Evolutionary conservation across 305 asterid genomes (phyloP).

Genomic region (Solanum aculeatissimum): DNA sequence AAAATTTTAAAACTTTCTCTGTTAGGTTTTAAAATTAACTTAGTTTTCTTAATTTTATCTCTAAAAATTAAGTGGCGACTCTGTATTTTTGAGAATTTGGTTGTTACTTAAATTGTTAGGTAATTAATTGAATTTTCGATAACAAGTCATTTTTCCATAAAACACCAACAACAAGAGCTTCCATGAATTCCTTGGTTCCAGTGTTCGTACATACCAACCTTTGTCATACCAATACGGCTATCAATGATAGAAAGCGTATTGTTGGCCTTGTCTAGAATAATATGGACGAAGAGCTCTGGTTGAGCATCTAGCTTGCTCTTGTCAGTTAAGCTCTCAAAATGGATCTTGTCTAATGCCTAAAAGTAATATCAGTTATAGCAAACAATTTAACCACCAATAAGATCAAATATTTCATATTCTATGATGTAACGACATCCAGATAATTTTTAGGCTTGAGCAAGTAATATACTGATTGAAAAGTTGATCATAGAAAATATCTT

Average conservation of each 20-base stretch:
- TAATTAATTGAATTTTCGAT: too few species aligned
- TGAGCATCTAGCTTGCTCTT: slow-evolving; percentile 79
- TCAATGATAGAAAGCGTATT: slow-evolving; percentile 58
- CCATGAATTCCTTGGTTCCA: slow-evolving; percentile 17
- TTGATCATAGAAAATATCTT: neutral
- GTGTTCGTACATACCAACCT: slow-evolving; percentile 44
- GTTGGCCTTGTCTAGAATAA: slow-evolving; percentile 72
- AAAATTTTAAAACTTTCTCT: too few species aligned
- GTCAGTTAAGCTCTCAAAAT: slow-evolving; percentile 71
- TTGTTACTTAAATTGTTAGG: too few species aligned
- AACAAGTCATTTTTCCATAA: too few species aligned
- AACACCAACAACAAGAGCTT: slow-evolving; percentile 10
- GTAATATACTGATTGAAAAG: neutral
- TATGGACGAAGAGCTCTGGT: slow-evolving; percentile 73
- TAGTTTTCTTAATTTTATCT: too few species aligned
- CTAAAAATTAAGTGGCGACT: too few species aligned
- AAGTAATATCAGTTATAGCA: neutral
- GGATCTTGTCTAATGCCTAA: slow-evolving; percentile 71
- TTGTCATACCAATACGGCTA: slow-evolving; percentile 85
- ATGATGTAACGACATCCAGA: neutral
- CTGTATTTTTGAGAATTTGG: too few species aligned
- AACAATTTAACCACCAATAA: neutral
- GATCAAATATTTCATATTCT: neutral
- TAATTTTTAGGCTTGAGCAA: neutral
- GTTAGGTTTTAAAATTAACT: too few species aligned